Base-by-base conservation (phyloP, 371 early-diverging fungal genomes). In the Nematocida ausubeli region DNA sequence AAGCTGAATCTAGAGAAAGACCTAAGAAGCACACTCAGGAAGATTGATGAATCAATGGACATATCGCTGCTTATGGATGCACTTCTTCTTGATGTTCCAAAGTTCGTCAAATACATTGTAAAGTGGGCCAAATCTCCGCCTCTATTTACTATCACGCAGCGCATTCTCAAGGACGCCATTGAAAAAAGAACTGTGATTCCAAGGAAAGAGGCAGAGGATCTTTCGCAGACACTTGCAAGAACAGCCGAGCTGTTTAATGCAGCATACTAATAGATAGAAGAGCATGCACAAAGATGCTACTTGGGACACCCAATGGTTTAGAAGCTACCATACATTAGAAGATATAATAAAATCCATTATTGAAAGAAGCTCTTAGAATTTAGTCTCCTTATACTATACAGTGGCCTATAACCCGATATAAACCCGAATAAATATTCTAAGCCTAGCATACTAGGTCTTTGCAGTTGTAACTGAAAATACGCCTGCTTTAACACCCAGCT, bases 161-260 rank as follows among this genome's bases (percentile, higher is more conserved):
- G 52, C n/a, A 40, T 75, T 4, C 51, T 75, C 19, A 16, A 35
- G 50, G 52, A 42, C 7, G 22, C 54, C 4, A 37, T 75, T 16
- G 35, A 12, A 39, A 55, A 54, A 39, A 14, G 39, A 28, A 42
- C 35, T 32, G 24, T 3, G 9, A 9, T 75, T 16, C 2, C 26
- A 5, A 16, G 2, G 2, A 55, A 24, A 16, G 32, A 52, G 24
- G 66, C 55, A 22, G 37, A 65, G 4, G 78, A 75, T 5, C 50
- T 75, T 42, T 37, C 67, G 14, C 40, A 49, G 16, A 75, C 68
- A 16, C 68, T 75, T 28, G 3, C 19, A 16, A 73, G 73, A 66
- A 73, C 73, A 1, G 30, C 73, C 14, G 73, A 73, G 28, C 9
- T 67, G 22, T 34, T 73, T 12, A 62, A 73, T 50, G 51, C n/a